Percentiles rank a stretch among this genome's conserved stretches.
These are phyloP conservation scores for Aspergillus sparsus DNA, from an alignment of 495 filamentous ascomycete genomes.

Conservation along the genomic window DNA sequence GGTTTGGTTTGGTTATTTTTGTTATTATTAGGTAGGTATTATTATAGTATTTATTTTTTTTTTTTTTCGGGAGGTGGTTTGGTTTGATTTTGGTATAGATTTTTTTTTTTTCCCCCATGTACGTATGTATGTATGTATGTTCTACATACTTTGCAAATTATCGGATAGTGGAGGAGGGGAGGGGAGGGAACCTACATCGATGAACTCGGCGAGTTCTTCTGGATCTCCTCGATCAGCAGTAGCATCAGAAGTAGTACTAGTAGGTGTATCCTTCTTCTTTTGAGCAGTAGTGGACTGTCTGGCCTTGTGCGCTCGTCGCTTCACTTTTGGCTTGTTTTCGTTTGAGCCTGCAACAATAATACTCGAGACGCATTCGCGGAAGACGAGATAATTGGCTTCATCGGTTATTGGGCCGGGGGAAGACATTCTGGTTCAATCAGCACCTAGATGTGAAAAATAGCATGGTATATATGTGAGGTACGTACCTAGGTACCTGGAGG, in stretches of 20 bases:
- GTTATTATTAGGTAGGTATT: background rate
- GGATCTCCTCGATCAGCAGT: slow-evolving; percentile 43
- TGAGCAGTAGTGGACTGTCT: slow-evolving; percentile 11
- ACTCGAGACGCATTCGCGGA: slow-evolving; percentile 66
- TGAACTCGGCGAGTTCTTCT: slow-evolving; percentile 74
- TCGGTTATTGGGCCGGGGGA: slow-evolving; percentile 19
- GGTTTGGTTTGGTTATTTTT: background rate
- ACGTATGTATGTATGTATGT: too few relatives aligned
- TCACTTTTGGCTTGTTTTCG: slow-evolving; percentile 35
- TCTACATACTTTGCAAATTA: too few relatives aligned
- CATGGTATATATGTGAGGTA: too few relatives aligned
- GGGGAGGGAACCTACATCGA: slow-evolving; percentile 48
- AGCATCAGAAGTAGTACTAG: background rate
- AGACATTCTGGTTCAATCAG: slow-evolving; percentile 1
- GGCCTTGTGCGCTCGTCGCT: slow-evolving; percentile 47
- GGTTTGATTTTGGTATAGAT: too few relatives aligned
- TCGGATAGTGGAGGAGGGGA: background rate
- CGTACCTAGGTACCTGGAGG: too few relatives aligned
- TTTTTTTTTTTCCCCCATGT: too few relatives aligned
- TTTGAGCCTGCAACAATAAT: slow-evolving; percentile 59
- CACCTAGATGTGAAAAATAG: too few relatives aligned
- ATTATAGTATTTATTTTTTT: too few relatives aligned
- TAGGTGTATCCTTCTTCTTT: background rate
- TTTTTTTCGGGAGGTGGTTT: too few relatives aligned
- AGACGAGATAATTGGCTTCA: slow-evolving; percentile 64